A percentile compares a stretch with the other conserved stretches of the same genome.
Evolutionary conservation across 2,329 filamentous ascomycete species (phyloP).

Genomic region (Ciborinia camelliae): DNA sequence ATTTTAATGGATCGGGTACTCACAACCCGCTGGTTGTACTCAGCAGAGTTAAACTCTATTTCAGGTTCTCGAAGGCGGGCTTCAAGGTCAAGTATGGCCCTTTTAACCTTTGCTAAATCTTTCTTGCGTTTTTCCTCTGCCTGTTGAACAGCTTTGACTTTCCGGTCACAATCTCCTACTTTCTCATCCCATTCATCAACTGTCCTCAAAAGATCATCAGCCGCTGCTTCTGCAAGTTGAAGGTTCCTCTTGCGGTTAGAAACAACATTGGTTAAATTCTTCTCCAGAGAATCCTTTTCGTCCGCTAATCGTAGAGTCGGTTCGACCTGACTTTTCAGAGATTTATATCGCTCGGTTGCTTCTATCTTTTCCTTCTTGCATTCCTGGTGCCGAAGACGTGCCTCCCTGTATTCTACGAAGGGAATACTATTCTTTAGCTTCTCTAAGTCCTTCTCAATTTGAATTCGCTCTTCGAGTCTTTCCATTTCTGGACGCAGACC

Average conservation of each 20-base stretch:
- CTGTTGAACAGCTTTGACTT: conserved; percentile 51
- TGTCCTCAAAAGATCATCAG: conserved; percentile 40
- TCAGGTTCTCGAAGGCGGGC: conserved; percentile 60
- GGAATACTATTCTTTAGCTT: conserved; percentile 64
- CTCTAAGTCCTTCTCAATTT: conserved; percentile 60
- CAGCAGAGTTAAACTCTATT: conserved; percentile 62
- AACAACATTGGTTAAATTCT: conserved; percentile 54
- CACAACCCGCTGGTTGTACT: conserved; percentile 72
- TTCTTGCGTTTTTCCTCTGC: conserved; percentile 48
- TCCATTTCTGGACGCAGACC: conserved; percentile 77
- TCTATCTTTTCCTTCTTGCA: conserved; percentile 54
- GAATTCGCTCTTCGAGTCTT: conserved; percentile 70
- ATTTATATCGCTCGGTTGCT: conserved; percentile 54
- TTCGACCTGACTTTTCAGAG: conserved; percentile 58
- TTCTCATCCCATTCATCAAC: conserved; percentile 44
- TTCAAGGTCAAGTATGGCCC: conserved; percentile 60
- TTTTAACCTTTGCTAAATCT: conserved; percentile 49
- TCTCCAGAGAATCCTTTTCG: conserved; percentile 64
- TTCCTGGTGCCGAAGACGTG: conserved; percentile 46
- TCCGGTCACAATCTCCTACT: conserved; percentile 41
- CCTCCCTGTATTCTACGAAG: conserved; percentile 60
- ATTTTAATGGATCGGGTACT: conserved; percentile 37
- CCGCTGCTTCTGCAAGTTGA: conserved; percentile 50
- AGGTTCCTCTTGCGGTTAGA: conserved; percentile 53
- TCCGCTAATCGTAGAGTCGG: conserved; percentile 69